Base-by-base conservation (phyloP, 345 rosid genomes). In the Populus deltoides region DNA sequence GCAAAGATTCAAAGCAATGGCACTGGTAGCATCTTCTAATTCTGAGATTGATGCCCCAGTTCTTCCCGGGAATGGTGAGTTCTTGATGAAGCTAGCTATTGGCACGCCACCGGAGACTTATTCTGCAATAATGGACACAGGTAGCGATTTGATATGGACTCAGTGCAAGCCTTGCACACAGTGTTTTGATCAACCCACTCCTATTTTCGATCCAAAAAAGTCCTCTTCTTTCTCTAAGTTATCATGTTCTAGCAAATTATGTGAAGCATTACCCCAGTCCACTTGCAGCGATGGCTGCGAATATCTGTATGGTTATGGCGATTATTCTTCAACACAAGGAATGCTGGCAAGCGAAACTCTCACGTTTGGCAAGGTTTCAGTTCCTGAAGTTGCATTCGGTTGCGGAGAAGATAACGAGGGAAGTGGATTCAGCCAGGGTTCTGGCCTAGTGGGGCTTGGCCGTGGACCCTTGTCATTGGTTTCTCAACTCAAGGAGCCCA, bases 91-190 rank as follows among this genome's bases (percentile, higher is more conserved):
- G 15, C 72, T 95, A 66, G 83, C 93, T 1, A 86, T 92, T 6
- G 99, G 99, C 31, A 89, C 92, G 2, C 97, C 98, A 0, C 75
- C 91, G 1, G 77, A 78, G 57, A 82, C 83, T 9, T 91, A 83
- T 86, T 74, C 88, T 8, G 99, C 97, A 7, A 92, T 95, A 33
- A 45, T 95, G 79, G 98, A 95, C 72, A 92, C 99, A 0, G 99
- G 99, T 0, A 95, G 99, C 51, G 98, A 95, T 78, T 82, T 95
- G 55, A 92, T 95, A 53, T 95, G 99, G 99, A 95, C 99, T 20
- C 99, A 93, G 55, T 95, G 99, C 84, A 86, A 91, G 85, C 99
- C 98, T 5, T 95, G 99, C 29, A 71, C 73, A 0, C 86, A 92
- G 47, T 95, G 98, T 75, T 95, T 81, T 15, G 70, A 86, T 43